Percentiles rank a stretch among this genome's conserved stretches.
Conservation (phyloP, 169 alveolate genomes). For the Perkinsus marinus region DNA sequence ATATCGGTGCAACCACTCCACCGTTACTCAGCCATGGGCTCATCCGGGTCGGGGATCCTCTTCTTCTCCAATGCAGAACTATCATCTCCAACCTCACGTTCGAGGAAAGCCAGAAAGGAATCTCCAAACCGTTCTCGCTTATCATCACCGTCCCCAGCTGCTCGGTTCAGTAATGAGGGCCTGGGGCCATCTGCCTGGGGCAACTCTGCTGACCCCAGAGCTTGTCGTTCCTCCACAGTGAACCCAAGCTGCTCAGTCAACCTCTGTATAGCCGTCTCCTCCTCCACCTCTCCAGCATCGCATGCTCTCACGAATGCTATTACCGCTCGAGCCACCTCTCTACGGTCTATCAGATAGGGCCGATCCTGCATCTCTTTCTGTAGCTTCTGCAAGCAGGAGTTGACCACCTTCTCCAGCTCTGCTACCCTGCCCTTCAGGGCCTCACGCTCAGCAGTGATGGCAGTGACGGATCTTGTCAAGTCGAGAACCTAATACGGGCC, state of each 20-base stretch:
- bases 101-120: background rate
- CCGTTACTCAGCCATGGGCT: background rate
- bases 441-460: background rate
- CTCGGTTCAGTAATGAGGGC: background rate
- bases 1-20: background rate
- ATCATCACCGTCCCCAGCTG: background rate
- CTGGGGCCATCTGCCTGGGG: background rate
- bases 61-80: background rate
- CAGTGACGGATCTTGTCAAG: background rate
- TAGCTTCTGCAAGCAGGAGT: background rate
- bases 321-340: background rate
- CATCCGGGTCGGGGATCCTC: background rate
- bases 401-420: background rate
- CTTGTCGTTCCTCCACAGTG: background rate
- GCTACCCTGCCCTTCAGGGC: background rate
- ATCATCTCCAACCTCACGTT: background rate
- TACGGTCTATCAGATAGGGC: background rate
- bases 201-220: background rate
- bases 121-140: background rate
- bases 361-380: background rate
- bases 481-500: background rate
- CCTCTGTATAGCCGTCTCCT: background rate
- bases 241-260: background rate
- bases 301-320: background rate
- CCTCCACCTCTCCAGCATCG: background rate